Evolutionary conservation across 208 protist genomes (phyloP), one percentile per base, ranked within the genome.

Genomic region (Acanthamoeba polyphaga): DNA sequence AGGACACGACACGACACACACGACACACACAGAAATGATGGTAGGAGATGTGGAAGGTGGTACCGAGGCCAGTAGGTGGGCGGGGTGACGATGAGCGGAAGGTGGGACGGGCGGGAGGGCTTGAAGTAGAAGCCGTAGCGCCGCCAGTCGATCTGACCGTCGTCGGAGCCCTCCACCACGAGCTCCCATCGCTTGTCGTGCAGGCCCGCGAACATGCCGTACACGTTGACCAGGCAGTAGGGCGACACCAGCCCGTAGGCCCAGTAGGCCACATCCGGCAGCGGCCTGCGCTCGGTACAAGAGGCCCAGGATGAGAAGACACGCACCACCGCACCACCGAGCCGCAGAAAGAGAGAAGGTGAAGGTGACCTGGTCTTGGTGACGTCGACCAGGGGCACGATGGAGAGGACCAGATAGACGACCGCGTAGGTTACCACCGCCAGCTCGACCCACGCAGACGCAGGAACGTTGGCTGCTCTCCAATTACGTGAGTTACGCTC

Each of bases 191-290:
- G 51, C 82, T 90, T 90, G 49, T 90, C 82, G 82, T 90, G 82
- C 82, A 90, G 9, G 38, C 82, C 87, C 13, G 87, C 87, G 19
- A 92, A 92, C 87, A 91, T 74, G 87, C 87, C 87, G 87, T 92
- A 92, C 12, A 92, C 15, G 62, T 92, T 92, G 43, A 92, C 87
- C 87, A 92, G 87, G n/a, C 87, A 92, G 66, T 92, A 92, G n/a
- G 62, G 87, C 15, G 87, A 10, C 60, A 74, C 87, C 60, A 92
- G 58, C 15, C 87, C 58, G 87, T 92, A 92, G 29, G 76, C 60
- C 27, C 34, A n/a, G 38, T 92, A 92, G 27, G 7, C 87, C 24
- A 58, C n/a, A 46, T 92, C 87, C 13, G 87, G 87, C 13, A 92
- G 34, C 3, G 87, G 87, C 46, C 82, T 90, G 82, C 1, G 38